Percentiles rank a stretch among this genome's conserved stretches.
Evolutionary conservation across 257 asterid genomes (phyloP).

Genomic region (Primulina eburnea): DNA sequence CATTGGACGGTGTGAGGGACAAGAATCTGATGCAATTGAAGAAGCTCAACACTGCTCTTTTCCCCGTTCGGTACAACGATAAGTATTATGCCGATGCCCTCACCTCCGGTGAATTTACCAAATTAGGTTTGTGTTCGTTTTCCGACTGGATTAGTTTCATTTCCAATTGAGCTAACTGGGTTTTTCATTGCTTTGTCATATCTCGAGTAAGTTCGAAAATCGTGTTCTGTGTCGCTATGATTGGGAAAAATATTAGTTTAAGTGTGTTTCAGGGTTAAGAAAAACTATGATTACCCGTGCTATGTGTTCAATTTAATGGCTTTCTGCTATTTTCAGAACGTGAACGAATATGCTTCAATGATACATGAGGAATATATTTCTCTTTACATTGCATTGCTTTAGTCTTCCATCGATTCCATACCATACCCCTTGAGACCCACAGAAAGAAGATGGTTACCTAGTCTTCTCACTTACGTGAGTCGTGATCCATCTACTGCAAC

Average conservation of each 20-base stretch:
- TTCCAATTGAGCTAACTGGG: neutral
- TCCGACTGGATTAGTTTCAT: neutral
- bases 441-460: neutral
- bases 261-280: too few relatives aligned
- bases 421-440: neutral
- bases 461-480: neutral
- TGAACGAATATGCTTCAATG: neutral
- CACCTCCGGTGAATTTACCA: slow-evolving; percentile 84
- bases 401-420: neutral
- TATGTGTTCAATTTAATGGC: too few relatives aligned
- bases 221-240: neutral
- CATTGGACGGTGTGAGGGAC: slow-evolving; percentile 80
- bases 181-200: neutral
- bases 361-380: neutral
- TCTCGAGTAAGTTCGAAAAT: neutral
- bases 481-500: neutral
- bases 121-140: slow-evolving; percentile 53
- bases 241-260: neutral
- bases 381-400: neutral
- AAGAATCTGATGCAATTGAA: slow-evolving; percentile 94
- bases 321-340: neutral
- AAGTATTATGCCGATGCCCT: slow-evolving; percentile 88
- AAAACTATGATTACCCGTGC: neutral
- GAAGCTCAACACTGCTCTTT: slow-evolving; percentile 80
- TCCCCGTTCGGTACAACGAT: slow-evolving; percentile 88